Base-by-base conservation (phyloP, 768 basidiomycete genomes). In the Amanita fuliginea region DNA sequence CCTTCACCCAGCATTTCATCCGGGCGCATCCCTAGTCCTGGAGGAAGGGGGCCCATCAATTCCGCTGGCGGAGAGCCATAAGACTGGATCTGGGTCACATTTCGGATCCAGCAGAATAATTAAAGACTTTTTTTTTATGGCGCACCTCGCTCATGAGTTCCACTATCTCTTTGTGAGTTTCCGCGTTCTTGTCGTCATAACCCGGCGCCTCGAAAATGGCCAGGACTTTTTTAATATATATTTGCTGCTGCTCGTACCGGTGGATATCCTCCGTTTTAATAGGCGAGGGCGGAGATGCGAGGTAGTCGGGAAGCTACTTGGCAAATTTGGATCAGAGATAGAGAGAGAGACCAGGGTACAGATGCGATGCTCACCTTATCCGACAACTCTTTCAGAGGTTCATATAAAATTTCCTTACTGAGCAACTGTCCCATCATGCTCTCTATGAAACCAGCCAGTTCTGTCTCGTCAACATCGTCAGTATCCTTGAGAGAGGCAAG, bases 341-440 rank as follows among this genome's bases (percentile, higher is more conserved):
- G 22, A 24, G 22, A 40, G 36, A 28, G 40, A 35, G 51, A 34
- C 5, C 18, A 14, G 22, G 22, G 11, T 14, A 37, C 42, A 5
- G 32, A 35, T 18, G 32, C 33, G 39, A 43, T 26, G 55, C 72
- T 28, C 53, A 84, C 87, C 61, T 83, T 83, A 13, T 81, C 77
- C 13, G 72, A 65, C 18, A 95, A 64, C 59, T 95, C 91, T 56
- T 86, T 87, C 51, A 94, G 60, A 0, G 92, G 91, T 40, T 91
- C 88, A 55, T 92, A 84, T n/a, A 94, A 65, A 2, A 91, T 70
- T 0, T 89, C 86, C 58, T 88, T 86, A 66, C 75, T 77, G 81
- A 90, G 81, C 21, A 91, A 70, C 62, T 83, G 78, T 18, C 73
- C 67, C 86, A 91, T 88, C 78, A 94, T 85, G 21, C 62, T 75